Conservation (phyloP, 345 rosid species). For the Leavenworthia alabamica region DNA sequence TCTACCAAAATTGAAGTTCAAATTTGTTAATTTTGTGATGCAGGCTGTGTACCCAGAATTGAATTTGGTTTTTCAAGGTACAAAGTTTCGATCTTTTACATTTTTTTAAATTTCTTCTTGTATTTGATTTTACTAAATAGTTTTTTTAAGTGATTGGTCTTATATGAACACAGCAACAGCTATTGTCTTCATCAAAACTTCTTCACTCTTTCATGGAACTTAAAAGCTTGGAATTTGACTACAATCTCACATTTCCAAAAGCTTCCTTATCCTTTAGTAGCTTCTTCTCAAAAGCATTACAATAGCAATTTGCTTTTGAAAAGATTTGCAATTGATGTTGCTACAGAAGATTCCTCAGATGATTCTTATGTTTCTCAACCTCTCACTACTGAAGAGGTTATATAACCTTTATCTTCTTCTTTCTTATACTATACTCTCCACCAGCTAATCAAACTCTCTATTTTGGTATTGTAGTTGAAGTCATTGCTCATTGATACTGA, state of each 20-base stretch:
- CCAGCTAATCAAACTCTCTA: background rate
- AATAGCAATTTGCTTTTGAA: constrained; percentile 32
- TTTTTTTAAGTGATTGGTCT: too few species aligned
- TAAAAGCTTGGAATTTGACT: constrained; percentile 26
- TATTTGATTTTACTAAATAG: too few species aligned
- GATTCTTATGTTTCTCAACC: constrained; percentile 42
- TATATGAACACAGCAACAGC: too few species aligned
- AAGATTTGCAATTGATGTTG: constrained; percentile 34
- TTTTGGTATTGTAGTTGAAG: constrained; percentile 43
- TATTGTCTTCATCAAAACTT: constrained; percentile 39
- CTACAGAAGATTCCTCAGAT: constrained; percentile 38
- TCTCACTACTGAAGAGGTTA: constrained; percentile 54
- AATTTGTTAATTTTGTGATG: background rate
- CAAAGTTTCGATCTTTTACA: background rate
- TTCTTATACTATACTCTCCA: background rate
- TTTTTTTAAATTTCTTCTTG: too few species aligned
- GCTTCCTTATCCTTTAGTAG: constrained; percentile 22
- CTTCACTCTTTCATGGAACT: constrained; percentile 35
- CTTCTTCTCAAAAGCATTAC: constrained; percentile 27
- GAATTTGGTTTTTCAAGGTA: constrained; percentile 24
- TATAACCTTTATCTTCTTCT: background rate
- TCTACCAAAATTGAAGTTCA: too few species aligned
- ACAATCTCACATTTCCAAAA: constrained; percentile 26
- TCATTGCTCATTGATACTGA: constrained; percentile 60
- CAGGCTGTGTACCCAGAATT: constrained; percentile 24